Evolutionary conservation across 345 rosid genomes (phyloP).

Genomic region (Corchorus capsularis): DNA sequence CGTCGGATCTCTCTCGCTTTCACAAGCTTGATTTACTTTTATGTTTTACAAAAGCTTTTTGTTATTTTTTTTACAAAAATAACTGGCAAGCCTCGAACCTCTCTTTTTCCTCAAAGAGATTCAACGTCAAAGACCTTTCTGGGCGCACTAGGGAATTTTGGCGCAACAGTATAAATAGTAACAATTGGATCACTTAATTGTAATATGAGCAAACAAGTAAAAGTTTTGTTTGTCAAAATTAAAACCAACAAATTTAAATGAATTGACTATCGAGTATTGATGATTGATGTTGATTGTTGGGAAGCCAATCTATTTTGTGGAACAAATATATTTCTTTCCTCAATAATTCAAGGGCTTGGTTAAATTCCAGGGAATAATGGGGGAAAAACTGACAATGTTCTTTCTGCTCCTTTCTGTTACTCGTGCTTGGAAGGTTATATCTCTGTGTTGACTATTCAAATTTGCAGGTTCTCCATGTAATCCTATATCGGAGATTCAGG

Average conservation of each 20-base stretch:
- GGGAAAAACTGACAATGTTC: too few relatives aligned
- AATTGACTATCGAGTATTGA: background rate
- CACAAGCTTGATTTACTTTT: too few relatives aligned
- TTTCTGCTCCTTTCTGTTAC: background rate
- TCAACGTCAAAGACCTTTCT: too few relatives aligned
- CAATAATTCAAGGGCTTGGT: background rate
- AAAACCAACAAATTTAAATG: too few relatives aligned
- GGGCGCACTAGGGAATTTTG: too few relatives aligned
- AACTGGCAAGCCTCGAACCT: too few relatives aligned
- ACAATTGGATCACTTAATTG: background rate
- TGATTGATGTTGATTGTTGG: background rate
- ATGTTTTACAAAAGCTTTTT: too few relatives aligned
- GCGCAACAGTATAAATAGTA: too few relatives aligned
- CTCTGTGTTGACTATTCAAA: background rate
- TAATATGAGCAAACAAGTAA: background rate
- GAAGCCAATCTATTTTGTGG: background rate
- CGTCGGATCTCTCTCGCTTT: too few relatives aligned
- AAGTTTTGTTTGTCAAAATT: constrained; percentile 2
- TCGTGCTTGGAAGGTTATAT: constrained; percentile 6
- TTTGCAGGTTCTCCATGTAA: constrained; percentile 65
- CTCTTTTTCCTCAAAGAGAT: too few relatives aligned
- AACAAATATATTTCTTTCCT: background rate
- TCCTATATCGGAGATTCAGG: constrained; percentile 73
- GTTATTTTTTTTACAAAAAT: too few relatives aligned
- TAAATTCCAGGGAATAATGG: too few relatives aligned